Evolutionary conservation across 352 stramenopile species (phyloP).

Genomic region (Pseudoperonospora humuli): DNA sequence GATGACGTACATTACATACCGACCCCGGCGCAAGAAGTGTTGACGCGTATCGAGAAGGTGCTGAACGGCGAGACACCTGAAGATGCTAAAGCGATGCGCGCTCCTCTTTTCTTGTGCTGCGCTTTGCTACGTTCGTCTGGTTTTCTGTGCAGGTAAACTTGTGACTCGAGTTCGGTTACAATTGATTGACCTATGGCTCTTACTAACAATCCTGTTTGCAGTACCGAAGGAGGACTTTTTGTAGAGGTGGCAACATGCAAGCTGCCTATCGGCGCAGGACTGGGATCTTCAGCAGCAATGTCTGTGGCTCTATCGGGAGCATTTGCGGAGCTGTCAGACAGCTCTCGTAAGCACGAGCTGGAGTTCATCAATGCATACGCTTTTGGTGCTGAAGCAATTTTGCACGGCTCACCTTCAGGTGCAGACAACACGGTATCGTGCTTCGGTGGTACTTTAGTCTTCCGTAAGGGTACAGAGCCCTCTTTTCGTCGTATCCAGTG

Average conservation of each 20-base stretch:
- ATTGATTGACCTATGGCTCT: constrained; percentile 1
- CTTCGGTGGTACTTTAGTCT: constrained; percentile 82
- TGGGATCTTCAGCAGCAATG: constrained; percentile 89
- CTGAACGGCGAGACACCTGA: constrained; percentile 36
- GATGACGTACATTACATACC: constrained; percentile 49
- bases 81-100: constrained; percentile 40
- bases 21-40: constrained; percentile 28
- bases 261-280: constrained; percentile 79
- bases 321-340: constrained; percentile 33
- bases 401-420: constrained; percentile 87
- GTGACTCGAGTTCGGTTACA: neutral
- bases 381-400: constrained; percentile 81
- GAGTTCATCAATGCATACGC: constrained; percentile 81
- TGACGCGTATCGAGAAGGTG: constrained; percentile 39
- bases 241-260: constrained; percentile 43
- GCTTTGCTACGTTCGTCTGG: constrained; percentile 41
- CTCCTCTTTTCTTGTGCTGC: constrained; percentile 50
- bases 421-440: constrained; percentile 89
- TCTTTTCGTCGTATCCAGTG: constrained; percentile 38
- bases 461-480: constrained; percentile 45
- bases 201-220: constrained; percentile 1
- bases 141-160: constrained; percentile 19
- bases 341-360: constrained; percentile 16
- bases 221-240: constrained; percentile 21
- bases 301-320: constrained; percentile 77